Percentiles rank a stretch among this genome's conserved stretches.
Conservation (phyloP, 129 eudicot genomes). For the Artemisia argyi region DNA sequence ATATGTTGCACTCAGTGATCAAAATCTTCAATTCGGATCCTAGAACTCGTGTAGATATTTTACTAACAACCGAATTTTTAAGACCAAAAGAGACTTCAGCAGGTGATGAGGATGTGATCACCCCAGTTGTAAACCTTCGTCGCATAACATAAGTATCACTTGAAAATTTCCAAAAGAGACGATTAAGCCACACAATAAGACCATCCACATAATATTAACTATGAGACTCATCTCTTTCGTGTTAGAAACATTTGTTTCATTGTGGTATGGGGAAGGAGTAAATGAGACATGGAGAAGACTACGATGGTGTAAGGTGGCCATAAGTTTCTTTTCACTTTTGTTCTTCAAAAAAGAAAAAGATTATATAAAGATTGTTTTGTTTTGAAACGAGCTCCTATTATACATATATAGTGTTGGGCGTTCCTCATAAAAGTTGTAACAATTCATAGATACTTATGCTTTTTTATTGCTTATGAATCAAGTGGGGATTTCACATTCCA, state of each 20-base stretch:
- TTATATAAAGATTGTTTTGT: background rate
- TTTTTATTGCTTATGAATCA: constrained; percentile 17
- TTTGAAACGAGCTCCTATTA: background rate
- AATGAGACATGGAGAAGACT: constrained; percentile 13
- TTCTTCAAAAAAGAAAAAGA: background rate
- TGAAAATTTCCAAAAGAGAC: no score
- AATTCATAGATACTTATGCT: background rate
- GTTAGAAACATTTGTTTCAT: constrained; percentile 16
- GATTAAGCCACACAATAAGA: no score
- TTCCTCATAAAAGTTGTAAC: background rate
- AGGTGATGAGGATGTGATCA: no score
- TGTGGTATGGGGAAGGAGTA: constrained; percentile 13
- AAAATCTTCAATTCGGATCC: no score
- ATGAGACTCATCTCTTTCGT: constrained; percentile 24
- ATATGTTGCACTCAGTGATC: no score
- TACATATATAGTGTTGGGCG: constrained; percentile 20
- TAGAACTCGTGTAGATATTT: no score
- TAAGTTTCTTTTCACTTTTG: background rate
- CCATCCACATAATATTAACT: no score
- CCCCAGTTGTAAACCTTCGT: no score
- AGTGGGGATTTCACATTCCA: constrained; percentile 19
- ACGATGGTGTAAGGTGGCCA: constrained; percentile 27
- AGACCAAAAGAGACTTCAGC: no score
- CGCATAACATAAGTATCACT: no score
- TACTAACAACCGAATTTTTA: no score